Evolutionary conservation across 164 flowering plant species (phyloP).

Genomic region (Brasenia schreberi): DNA sequence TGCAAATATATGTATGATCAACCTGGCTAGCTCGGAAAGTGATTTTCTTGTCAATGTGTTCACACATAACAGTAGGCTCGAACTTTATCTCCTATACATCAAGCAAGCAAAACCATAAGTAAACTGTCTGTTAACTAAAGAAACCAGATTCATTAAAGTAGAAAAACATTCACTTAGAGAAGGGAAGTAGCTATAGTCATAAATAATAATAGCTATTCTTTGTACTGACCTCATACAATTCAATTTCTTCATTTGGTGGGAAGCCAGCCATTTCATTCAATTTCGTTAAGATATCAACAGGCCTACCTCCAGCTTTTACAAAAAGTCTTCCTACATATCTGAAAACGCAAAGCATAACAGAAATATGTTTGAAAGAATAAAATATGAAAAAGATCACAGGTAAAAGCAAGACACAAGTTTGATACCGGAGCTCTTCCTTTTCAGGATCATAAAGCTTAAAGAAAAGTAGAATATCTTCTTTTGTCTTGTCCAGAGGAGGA

Average conservation of each 20-base stretch:
- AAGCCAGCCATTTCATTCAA: slow-evolving; percentile 91
- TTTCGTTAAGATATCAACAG: slow-evolving; percentile 54
- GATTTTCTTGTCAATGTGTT: slow-evolving; percentile 61
- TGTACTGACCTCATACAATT: slow-evolving; percentile 72
- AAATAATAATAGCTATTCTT: not conserved
- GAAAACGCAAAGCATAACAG: slow-evolving; percentile 8
- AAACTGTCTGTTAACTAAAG: not conserved
- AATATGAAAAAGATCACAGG: not conserved
- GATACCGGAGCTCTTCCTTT: slow-evolving; percentile 74
- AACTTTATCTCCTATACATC: slow-evolving; percentile 81
- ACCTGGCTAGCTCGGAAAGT: slow-evolving; percentile 86
- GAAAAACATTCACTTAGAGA: not conserved
- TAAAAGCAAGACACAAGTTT: not conserved
- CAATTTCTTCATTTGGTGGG: slow-evolving; percentile 76
- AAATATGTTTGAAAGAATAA: not conserved
- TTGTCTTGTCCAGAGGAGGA: slow-evolving; percentile 72
- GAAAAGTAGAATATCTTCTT: slow-evolving; percentile 82
- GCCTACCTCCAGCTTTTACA: slow-evolving; percentile 71
- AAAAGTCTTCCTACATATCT: slow-evolving; percentile 88
- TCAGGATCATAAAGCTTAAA: slow-evolving; percentile 88
- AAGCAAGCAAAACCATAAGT: not conserved
- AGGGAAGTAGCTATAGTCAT: too few relatives aligned
- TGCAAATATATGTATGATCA: not conserved
- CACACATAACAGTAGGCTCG: slow-evolving; percentile 90
- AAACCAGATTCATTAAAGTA: not conserved